phyloP scores from a whole-genome alignment of 257 asterid genomes.

The Galeopsis tetrahit region DNA sequence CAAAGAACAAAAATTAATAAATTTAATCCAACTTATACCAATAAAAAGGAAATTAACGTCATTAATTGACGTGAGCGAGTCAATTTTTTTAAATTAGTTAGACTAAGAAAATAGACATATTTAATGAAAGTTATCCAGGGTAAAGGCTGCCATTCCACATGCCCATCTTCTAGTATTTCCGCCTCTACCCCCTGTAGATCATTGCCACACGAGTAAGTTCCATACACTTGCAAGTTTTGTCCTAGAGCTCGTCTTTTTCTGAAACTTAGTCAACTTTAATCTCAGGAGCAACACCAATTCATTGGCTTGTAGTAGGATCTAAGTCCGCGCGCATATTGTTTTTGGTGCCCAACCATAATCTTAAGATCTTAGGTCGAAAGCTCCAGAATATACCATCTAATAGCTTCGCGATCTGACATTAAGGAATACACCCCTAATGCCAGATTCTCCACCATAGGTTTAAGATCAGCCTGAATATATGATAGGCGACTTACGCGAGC shows the following conservation, averaged over 20 bases:
- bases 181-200: conserved; percentile 5
- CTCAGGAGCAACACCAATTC: conserved; percentile 1
- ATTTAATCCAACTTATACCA: too few species aligned
- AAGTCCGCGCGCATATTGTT: background rate
- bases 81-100: too few species aligned
- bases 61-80: too few species aligned
- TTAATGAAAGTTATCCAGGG: conserved; percentile 20
- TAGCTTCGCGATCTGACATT: background rate
- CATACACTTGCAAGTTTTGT: too few species aligned
- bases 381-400: conserved; percentile 21
- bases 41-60: too few species aligned
- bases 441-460: background rate
- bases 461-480: background rate
- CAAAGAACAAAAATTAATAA: too few species aligned
- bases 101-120: too few species aligned
- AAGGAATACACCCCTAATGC: background rate
- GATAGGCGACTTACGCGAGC: background rate
- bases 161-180: background rate
- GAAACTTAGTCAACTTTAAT: background rate
- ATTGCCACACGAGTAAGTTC: background rate
- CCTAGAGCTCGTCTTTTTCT: background rate
- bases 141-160: conserved; percentile 15
- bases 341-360: background rate
- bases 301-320: background rate
- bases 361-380: conserved; percentile 9